These are phyloP conservation scores for Linderniella brevidens DNA, from an alignment of 257 asterid species.

Conservation along the genomic window DNA sequence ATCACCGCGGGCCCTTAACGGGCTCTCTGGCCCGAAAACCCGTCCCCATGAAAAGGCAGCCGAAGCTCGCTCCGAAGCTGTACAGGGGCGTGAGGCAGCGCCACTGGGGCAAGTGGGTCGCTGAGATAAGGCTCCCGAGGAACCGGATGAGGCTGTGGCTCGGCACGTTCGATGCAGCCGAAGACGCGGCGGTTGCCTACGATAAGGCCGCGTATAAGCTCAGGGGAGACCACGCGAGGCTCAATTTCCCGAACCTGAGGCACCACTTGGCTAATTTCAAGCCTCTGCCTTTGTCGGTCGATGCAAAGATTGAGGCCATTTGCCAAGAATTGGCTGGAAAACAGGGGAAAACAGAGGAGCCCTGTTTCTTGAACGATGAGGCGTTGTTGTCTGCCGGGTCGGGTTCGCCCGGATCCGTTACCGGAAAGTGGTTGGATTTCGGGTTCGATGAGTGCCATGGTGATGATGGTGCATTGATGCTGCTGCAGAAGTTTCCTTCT, in stretches of 20 bases:
- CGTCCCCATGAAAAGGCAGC: slow-evolving; percentile 46
- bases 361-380: slow-evolving; percentile 8
- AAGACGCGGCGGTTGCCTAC: slow-evolving; percentile 79
- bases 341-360: slow-evolving; percentile 23
- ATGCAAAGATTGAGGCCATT: slow-evolving; percentile 68
- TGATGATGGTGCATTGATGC: too few species aligned
- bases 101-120: slow-evolving; percentile 97
- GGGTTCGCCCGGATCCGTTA: slow-evolving; percentile 40
- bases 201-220: slow-evolving; percentile 81
- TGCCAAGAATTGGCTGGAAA: slow-evolving; percentile 34
- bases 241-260: slow-evolving; percentile 60
- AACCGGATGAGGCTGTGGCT: slow-evolving; percentile 87
- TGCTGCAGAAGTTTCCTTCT: slow-evolving; percentile 57
- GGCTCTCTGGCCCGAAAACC: slow-evolving; percentile 38
- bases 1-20: slow-evolving; percentile 12
- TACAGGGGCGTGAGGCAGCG: slow-evolving; percentile 87
- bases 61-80: slow-evolving; percentile 31
- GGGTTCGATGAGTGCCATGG: slow-evolving; percentile 17
- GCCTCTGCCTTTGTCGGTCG: slow-evolving; percentile 64
- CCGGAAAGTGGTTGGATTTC: slow-evolving; percentile 27
- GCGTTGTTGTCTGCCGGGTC: slow-evolving; percentile 9
- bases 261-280: slow-evolving; percentile 33
- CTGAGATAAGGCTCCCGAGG: slow-evolving; percentile 80
- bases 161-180: slow-evolving; percentile 82
- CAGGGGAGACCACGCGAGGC: slow-evolving; percentile 69